Percentiles rank a stretch among this genome's conserved stretches.
Evolutionary conservation across 306 rosid species (phyloP).

Genomic region (Quercus bicolor): DNA sequence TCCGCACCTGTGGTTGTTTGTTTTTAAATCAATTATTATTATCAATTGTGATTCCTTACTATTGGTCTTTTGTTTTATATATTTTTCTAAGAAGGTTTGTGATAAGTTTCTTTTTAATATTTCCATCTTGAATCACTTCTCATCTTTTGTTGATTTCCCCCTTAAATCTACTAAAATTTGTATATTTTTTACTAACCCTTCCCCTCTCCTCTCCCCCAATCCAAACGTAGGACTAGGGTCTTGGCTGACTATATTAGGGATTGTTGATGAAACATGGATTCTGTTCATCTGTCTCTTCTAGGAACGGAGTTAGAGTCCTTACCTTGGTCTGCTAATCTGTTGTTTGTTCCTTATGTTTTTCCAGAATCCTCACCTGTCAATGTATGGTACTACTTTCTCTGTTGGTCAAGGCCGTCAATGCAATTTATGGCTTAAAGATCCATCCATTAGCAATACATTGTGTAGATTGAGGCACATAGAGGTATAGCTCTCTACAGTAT

Average conservation of each 20-base stretch:
- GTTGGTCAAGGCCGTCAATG: slow-evolving; percentile 86
- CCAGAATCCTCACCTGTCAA: slow-evolving; percentile 73
- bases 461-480: slow-evolving; percentile 80
- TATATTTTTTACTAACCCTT: no score
- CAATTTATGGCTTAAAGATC: slow-evolving; percentile 75
- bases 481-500: slow-evolving; percentile 41
- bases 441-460: slow-evolving; percentile 50
- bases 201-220: no score
- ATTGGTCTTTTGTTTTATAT: neutral
- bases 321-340: slow-evolving; percentile 20
- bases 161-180: no score
- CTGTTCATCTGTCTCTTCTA: neutral
- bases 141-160: neutral
- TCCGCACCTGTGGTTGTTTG: neutral
- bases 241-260: neutral
- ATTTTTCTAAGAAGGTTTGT: neutral
- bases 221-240: no score
- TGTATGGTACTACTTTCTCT: slow-evolving; percentile 51
- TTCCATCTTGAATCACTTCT: neutral
- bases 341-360: slow-evolving; percentile 28
- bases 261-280: neutral
- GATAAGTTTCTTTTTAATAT: neutral
- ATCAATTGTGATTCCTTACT: neutral
- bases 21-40: neutral
- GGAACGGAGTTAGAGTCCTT: neutral